Evolutionary conservation across 805 yeast species (phyloP).

Genomic region (Kuraishia ogatae): DNA sequence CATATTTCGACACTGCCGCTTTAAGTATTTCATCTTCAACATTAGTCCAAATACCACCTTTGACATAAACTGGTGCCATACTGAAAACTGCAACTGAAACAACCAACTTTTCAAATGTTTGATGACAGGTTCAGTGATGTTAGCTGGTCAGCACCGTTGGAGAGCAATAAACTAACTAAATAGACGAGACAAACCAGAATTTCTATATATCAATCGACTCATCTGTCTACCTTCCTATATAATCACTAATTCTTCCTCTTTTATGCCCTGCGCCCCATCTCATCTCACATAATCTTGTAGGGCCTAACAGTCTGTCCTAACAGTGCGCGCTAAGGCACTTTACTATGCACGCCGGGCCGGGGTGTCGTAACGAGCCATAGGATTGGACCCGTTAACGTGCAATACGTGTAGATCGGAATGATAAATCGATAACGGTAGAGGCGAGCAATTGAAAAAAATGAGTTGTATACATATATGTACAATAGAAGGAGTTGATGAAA

Average conservation of each 20-base stretch:
- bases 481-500: too few relatives aligned
- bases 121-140: too few relatives aligned
- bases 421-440: too few relatives aligned
- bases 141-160: too few relatives aligned
- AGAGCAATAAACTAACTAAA: too few relatives aligned
- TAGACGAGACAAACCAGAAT: too few relatives aligned
- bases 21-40: slow-evolving; percentile 77
- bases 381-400: background rate
- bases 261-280: too few relatives aligned
- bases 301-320: background rate
- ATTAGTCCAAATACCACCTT: slow-evolving; percentile 89
- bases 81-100: slow-evolving; percentile 10
- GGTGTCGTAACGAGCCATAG: background rate
- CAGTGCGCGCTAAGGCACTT: background rate
- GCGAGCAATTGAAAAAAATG: background rate
- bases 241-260: too few relatives aligned
- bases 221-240: too few relatives aligned
- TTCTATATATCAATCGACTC: too few relatives aligned
- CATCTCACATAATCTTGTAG: background rate
- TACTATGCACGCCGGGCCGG: background rate
- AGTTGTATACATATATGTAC: too few relatives aligned
- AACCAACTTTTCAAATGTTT: too few relatives aligned
- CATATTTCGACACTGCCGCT: slow-evolving; percentile 91
- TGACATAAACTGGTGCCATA: slow-evolving; percentile 61
- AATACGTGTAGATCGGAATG: background rate